Conservation (phyloP, 2,329 filamentous ascomycete species). For the Xylariales sp. region DNA sequence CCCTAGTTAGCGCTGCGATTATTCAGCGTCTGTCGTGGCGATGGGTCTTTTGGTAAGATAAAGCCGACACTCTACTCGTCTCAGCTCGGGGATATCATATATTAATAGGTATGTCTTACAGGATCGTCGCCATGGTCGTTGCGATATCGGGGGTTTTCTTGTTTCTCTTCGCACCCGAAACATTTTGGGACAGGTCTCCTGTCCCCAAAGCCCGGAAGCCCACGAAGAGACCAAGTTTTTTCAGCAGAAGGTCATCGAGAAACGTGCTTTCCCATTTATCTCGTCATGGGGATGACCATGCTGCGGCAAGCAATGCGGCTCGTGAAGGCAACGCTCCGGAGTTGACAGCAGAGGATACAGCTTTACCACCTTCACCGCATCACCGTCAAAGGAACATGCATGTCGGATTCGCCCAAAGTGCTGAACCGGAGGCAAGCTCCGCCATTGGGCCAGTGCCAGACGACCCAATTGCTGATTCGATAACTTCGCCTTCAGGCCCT, state of each 20-base stretch:
- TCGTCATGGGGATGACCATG: not conserved
- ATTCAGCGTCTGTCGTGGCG: slow-evolving; percentile 77
- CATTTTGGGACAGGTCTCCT: slow-evolving; percentile 88
- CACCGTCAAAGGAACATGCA: slow-evolving; percentile 36
- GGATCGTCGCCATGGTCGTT: slow-evolving; percentile 78
- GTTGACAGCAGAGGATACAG: slow-evolving; percentile 9
- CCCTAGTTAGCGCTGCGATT: slow-evolving; percentile 79
- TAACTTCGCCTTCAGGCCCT: no score
- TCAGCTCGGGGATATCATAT: not conserved
- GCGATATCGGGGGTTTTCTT: slow-evolving; percentile 65
- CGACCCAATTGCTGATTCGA: not conserved
- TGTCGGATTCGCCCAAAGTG: slow-evolving; percentile 50
- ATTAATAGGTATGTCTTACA: slow-evolving; percentile 25
- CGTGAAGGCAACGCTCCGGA: slow-evolving; percentile 8
- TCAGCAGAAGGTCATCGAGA: slow-evolving; percentile 43
- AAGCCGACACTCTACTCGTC: not conserved
- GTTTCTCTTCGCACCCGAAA: slow-evolving; percentile 90
- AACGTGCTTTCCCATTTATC: not conserved
- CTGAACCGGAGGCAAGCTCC: slow-evolving; percentile 5
- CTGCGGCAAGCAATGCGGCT: not conserved
- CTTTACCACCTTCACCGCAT: slow-evolving; percentile 15
- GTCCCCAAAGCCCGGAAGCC: slow-evolving; percentile 31
- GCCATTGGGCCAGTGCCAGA: not conserved
- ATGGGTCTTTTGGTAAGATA: slow-evolving; percentile 77
- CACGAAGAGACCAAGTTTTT: slow-evolving; percentile 39